Percentiles rank a stretch among this genome's conserved stretches.
Conservation (phyloP, 2,329 filamentous ascomycete genomes). For the Ceratocystis colombiana region DNA sequence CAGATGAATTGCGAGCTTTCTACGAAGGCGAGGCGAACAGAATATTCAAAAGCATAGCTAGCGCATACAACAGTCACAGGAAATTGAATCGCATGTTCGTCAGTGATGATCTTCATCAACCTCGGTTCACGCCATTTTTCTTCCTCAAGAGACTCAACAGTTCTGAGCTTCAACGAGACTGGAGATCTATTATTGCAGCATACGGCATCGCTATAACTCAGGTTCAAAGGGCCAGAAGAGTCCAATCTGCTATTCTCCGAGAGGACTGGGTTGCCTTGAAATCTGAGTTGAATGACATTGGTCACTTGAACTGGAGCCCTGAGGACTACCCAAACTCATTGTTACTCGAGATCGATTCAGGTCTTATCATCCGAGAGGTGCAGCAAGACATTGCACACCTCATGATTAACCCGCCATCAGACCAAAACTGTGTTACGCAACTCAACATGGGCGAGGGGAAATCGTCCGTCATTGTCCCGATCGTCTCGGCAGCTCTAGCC, state of each 20-base stretch:
- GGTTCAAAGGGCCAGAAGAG: conserved; percentile 37
- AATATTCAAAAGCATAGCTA: background rate
- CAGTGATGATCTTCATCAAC: background rate
- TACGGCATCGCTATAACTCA: conserved; percentile 37
- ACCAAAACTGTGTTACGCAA: conserved; percentile 48
- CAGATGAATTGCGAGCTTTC: background rate
- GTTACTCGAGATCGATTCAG: conserved; percentile 54
- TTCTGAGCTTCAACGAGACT: conserved; percentile 31
- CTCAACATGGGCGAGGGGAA: conserved; percentile 66
- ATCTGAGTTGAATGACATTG: conserved; percentile 40
- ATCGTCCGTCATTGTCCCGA: conserved; percentile 57
- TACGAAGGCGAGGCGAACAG: background rate
- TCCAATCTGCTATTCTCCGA: conserved; percentile 29
- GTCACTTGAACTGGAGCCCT: conserved; percentile 48
- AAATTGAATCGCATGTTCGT: background rate
- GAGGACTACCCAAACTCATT: conserved; percentile 48
- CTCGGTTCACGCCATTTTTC: conserved; percentile 29
- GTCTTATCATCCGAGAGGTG: conserved; percentile 49
- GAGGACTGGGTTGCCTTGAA: conserved; percentile 31
- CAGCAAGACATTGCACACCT: conserved; percentile 48
- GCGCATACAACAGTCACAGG: background rate
- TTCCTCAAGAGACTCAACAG: conserved; percentile 33
- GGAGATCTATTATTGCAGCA: conserved; percentile 33
- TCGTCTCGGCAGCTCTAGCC: conserved; percentile 46
- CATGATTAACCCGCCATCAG: conserved; percentile 41